A percentile compares a stretch with the other conserved stretches of the same genome.
Conservation (phyloP, 1,284 basidiomycete species). For the Cryptococcus deneoformans region DNA sequence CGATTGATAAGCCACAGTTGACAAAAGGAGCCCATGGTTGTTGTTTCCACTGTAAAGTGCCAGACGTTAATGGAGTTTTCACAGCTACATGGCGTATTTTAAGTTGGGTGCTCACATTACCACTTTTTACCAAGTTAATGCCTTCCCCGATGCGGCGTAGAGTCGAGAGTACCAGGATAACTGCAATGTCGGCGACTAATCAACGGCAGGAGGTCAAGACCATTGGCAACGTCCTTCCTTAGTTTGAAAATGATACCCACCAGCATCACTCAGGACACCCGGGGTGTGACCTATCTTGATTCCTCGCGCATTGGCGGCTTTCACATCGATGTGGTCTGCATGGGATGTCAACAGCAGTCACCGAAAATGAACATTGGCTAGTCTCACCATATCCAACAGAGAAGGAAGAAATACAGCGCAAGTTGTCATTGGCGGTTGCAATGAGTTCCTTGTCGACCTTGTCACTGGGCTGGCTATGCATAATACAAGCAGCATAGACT, state of each 20-base stretch:
- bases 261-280: constrained; percentile 82
- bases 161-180: constrained; percentile 90
- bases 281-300: constrained; percentile 88
- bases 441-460: constrained; percentile 69
- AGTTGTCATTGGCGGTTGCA: constrained; percentile 56
- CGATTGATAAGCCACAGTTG: constrained; percentile 50
- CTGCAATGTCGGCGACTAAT: constrained; percentile 76
- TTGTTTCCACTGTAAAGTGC: constrained; percentile 55
- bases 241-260: constrained; percentile 48
- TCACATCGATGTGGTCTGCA: constrained; percentile 76
- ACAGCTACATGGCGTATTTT: neutral
- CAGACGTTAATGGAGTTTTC: neutral
- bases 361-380: neutral
- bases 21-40: constrained; percentile 73
- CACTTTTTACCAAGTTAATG: constrained; percentile 61
- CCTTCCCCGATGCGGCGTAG: constrained; percentile 65
- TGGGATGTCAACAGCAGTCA: neutral
- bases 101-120: constrained; percentile 54
- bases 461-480: constrained; percentile 38
- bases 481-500: constrained; percentile 38
- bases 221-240: neutral
- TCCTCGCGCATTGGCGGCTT: constrained; percentile 60
- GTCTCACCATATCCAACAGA: constrained; percentile 72
- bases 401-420: constrained; percentile 84
- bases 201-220: neutral